Percentiles rank a stretch among this genome's conserved stretches.
Conservation (phyloP, 2,329 filamentous ascomycete species). For the Cryphonectria nitschkei region DNA sequence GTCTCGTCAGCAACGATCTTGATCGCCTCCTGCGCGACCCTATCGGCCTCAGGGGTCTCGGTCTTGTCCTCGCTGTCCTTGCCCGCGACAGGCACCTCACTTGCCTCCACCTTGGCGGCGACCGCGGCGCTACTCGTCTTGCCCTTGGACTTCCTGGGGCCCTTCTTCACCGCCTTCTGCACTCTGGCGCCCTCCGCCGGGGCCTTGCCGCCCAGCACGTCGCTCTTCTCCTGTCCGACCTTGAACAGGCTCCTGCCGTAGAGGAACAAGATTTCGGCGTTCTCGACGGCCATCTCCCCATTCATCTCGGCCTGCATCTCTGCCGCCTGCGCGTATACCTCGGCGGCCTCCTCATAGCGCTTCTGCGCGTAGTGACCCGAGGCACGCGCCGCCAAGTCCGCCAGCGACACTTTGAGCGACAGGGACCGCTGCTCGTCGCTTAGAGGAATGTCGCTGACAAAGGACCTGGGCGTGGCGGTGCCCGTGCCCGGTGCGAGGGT, state of each 20-base stretch:
- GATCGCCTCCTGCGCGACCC: constrained; percentile 51
- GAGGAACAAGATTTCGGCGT: constrained; percentile 90
- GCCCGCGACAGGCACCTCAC: constrained; percentile 35
- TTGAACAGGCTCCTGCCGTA: constrained; percentile 95
- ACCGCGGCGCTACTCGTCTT: constrained; percentile 47
- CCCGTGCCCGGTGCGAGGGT: constrained; percentile 32
- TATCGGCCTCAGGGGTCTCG: constrained; percentile 41
- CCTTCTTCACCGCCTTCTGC: constrained; percentile 54
- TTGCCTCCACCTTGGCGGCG: constrained; percentile 37
- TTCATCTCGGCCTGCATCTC: constrained; percentile 90
- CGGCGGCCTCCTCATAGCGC: constrained; percentile 83
- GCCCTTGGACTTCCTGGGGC: constrained; percentile 38
- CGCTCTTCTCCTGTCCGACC: constrained; percentile 90
- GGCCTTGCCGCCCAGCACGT: constrained; percentile 86
- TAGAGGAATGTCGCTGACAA: constrained; percentile 34
- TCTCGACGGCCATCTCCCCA: constrained; percentile 87
- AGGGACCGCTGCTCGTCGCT: constrained; percentile 39
- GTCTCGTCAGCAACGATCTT: constrained; percentile 50
- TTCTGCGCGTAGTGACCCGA: constrained; percentile 86
- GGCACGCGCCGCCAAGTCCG: constrained; percentile 79
- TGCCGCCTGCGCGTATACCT: constrained; percentile 85
- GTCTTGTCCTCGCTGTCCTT: constrained; percentile 42
- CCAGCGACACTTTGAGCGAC: constrained; percentile 64
- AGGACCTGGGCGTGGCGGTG: constrained; percentile 38
- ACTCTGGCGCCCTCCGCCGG: constrained; percentile 58